phyloP scores from a whole-genome alignment of 495 filamentous ascomycete genomes.

The Daldinia grandis region DNA sequence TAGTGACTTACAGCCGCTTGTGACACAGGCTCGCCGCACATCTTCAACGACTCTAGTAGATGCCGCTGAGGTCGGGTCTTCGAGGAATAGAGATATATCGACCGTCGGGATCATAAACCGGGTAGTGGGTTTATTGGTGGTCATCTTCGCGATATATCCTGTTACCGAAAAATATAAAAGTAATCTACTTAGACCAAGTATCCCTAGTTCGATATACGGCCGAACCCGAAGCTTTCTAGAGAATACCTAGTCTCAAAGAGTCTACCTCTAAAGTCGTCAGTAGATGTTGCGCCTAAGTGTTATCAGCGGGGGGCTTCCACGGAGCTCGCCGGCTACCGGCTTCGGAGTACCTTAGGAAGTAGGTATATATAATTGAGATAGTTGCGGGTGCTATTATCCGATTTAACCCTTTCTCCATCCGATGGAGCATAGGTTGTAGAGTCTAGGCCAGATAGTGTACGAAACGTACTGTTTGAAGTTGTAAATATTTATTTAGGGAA shows the following conservation, averaged over 20 bases:
- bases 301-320: slow-evolving; percentile 20
- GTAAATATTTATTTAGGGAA: not conserved
- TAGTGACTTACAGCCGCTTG: slow-evolving; percentile 54
- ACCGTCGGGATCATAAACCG: slow-evolving; percentile 43
- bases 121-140: not conserved
- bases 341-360: not conserved
- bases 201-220: too few relatives aligned
- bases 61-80: slow-evolving; percentile 40
- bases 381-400: too few relatives aligned
- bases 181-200: not conserved
- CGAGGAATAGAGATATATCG: slow-evolving; percentile 46
- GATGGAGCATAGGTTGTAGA: not conserved
- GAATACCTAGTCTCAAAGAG: not conserved
- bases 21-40: slow-evolving; percentile 59
- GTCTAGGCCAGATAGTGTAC: not conserved
- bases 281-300: not conserved
- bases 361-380: not conserved
- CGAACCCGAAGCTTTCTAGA: too few relatives aligned
- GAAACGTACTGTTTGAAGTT: not conserved
- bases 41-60: slow-evolving; percentile 33
- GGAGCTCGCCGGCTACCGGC: slow-evolving; percentile 26
- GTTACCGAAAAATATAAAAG: not conserved
- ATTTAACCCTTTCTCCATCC: too few relatives aligned
- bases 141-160: not conserved
- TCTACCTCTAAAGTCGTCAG: not conserved